Base-by-base conservation (phyloP, 2,329 filamentous ascomycete genomes). In the Plectosphaerella plurivora region DNA sequence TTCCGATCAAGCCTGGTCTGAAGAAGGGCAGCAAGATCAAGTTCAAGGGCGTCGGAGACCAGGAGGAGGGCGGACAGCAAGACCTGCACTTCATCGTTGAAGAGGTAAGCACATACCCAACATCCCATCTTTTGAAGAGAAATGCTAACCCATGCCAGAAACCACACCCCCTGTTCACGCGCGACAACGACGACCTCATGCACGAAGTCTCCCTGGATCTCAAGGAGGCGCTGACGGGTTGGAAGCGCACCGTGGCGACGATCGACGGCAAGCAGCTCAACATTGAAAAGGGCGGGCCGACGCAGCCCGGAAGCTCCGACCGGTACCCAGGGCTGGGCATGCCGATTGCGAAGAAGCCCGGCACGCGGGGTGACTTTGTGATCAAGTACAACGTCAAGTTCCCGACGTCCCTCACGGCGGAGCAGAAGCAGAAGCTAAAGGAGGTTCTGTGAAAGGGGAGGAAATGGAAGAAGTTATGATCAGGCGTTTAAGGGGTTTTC, bases 11-110 rank as follows among this genome's bases (percentile, higher is more conserved):
- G 74, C 86, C 91, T 6, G 94, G 94, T 54, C 74, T 97, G 71
- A 97, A 97, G 74, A 92, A 95, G 62, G 94, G 94, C 28, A 96
- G 90, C 65, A 99, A 97, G 79, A 96, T 99, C 72, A 97, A 97
- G 73, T 99, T 96, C 67, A 89, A 89, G 65, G 91, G 93, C 42
- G 92, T 99, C n/a, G 94, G 94, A 11, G 94, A 99, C 70, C 92
- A 97, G 68, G 91, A 96, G 56, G 94, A 97, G 65, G 94, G 94
- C 42, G 93, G 93, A 14, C 89, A 91, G 54, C 94, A 99, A 69
- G 94, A 99, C 70, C 72, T 99, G 50, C 92, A 97, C 68, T 96
- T 99, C 63, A 87, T 99, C 53, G 83, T 99, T 20, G 88, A 91
- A 70, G 93, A 97, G 87, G 91, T 92, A 82, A 77, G 86, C 65